A percentile compares a stretch with the other conserved stretches of the same genome.
Conservation (phyloP, 495 filamentous ascomycete species). For the Extremus antarcticus region DNA sequence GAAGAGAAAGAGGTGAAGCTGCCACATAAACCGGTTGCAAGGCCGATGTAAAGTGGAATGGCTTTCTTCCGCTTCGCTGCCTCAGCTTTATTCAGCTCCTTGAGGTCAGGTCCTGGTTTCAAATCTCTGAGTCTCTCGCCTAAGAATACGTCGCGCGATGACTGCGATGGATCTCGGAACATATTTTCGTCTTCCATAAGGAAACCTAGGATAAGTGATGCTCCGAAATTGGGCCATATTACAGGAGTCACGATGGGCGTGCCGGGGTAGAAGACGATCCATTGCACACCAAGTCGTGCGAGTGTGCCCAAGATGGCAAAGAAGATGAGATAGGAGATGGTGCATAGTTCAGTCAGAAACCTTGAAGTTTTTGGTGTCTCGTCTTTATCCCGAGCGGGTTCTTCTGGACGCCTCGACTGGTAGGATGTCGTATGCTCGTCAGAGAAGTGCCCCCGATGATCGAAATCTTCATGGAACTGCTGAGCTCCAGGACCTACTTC, state of each 20-base stretch:
- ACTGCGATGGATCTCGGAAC: constrained; percentile 56
- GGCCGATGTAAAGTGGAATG: constrained; percentile 80
- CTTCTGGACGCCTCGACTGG: constrained; percentile 8
- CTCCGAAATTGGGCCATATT: constrained; percentile 87
- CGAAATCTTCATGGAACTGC: not conserved
- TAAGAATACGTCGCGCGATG: constrained; percentile 6
- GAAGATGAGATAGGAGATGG: constrained; percentile 67
- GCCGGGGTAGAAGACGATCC: constrained; percentile 70
- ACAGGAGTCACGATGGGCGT: constrained; percentile 63
- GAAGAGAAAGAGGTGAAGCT: constrained; percentile 86
- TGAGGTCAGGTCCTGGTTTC: not conserved
- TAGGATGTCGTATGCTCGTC: not conserved
- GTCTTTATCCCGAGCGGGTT: not conserved
- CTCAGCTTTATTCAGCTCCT: constrained; percentile 2
- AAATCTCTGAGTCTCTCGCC: constrained; percentile 37
- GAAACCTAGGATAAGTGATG: constrained; percentile 76
- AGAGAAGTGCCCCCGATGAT: not conserved
- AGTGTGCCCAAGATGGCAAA: constrained; percentile 85
- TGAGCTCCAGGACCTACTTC: not conserved
- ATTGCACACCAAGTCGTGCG: constrained; percentile 68
- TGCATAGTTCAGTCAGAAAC: constrained; percentile 62
- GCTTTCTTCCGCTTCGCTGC: constrained; percentile 53
- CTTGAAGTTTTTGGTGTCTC: constrained; percentile 32
- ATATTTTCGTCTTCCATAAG: constrained; percentile 67
- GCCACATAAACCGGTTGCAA: constrained; percentile 90